phyloP scores from a whole-genome alignment of 345 rosid species.

The Rhodamnia rubescens region DNA sequence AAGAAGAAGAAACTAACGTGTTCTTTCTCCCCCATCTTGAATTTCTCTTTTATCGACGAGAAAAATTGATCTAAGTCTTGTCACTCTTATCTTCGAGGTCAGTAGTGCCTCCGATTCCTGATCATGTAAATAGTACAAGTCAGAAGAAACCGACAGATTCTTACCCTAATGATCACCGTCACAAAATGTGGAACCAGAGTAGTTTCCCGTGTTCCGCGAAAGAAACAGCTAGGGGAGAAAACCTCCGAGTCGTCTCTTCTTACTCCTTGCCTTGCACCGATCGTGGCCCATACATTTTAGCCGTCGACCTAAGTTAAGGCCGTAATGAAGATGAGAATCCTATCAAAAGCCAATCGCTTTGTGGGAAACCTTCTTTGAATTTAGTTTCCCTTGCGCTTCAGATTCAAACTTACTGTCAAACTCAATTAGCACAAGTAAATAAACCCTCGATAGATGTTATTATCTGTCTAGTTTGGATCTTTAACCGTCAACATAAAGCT shows the following conservation, averaged over 20 bases:
- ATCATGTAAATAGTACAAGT: background rate
- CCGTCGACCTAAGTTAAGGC: background rate
- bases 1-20: background rate
- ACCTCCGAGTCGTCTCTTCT: background rate
- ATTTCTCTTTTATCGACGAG: background rate
- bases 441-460: background rate
- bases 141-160: background rate
- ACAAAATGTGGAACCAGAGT: background rate
- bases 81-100: background rate
- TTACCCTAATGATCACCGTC: background rate
- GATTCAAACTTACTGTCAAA: background rate
- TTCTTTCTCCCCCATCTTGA: background rate
- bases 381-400: background rate
- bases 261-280: background rate
- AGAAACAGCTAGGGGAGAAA: background rate
- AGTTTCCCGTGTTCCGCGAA: background rate
- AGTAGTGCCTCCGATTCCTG: background rate
- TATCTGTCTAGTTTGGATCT: background rate
- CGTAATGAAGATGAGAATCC: background rate
- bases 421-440: background rate
- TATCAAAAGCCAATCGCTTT: background rate
- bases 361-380: background rate
- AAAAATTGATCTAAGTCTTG: background rate
- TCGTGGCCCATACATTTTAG: background rate
- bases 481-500: background rate